Percentiles rank a stretch among this genome's conserved stretches.
These are phyloP conservation scores for Mytilinidion resinicola DNA, from an alignment of 495 filamentous ascomycete species.

Conservation along the genomic window DNA sequence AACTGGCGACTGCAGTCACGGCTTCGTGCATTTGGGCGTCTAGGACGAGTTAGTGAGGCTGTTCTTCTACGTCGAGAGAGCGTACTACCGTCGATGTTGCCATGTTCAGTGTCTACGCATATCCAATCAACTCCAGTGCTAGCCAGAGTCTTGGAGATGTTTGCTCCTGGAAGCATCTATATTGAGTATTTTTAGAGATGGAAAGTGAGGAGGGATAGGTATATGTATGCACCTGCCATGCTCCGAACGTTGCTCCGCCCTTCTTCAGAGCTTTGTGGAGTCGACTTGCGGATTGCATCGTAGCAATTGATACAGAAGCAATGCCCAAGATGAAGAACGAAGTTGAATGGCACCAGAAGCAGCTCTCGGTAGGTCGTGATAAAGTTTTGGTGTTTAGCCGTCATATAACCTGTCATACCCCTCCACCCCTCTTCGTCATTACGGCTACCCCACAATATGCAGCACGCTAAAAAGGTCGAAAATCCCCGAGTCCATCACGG, in stretches of 20 bases:
- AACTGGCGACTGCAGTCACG: constrained; percentile 49
- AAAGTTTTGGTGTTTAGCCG: background rate
- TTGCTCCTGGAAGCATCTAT: constrained; percentile 67
- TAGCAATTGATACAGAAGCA: constrained; percentile 12
- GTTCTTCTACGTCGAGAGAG: background rate
- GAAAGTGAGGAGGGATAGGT: background rate
- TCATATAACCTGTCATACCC: background rate
- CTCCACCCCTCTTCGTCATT: background rate
- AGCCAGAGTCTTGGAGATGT: constrained; percentile 61
- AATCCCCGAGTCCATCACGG: background rate
- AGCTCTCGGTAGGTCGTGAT: too few relatives aligned
- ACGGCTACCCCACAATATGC: background rate
- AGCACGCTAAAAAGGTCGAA: background rate
- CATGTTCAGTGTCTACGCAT: constrained; percentile 71
- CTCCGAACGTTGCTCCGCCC: constrained; percentile 55
- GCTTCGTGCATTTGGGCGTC: constrained; percentile 80
- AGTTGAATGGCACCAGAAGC: too few relatives aligned
- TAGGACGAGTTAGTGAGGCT: constrained; percentile 10
- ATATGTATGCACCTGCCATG: constrained; percentile 36
- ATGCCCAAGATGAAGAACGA: too few relatives aligned
- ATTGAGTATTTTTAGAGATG: background rate
- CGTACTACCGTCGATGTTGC: constrained; percentile 64
- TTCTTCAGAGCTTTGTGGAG: constrained; percentile 54
- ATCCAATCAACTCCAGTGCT: constrained; percentile 68
- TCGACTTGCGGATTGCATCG: constrained; percentile 60